Base-by-base conservation (phyloP, 2,329 filamentous ascomycete species). In the Nothophaeocryptopus gaeumannii region DNA sequence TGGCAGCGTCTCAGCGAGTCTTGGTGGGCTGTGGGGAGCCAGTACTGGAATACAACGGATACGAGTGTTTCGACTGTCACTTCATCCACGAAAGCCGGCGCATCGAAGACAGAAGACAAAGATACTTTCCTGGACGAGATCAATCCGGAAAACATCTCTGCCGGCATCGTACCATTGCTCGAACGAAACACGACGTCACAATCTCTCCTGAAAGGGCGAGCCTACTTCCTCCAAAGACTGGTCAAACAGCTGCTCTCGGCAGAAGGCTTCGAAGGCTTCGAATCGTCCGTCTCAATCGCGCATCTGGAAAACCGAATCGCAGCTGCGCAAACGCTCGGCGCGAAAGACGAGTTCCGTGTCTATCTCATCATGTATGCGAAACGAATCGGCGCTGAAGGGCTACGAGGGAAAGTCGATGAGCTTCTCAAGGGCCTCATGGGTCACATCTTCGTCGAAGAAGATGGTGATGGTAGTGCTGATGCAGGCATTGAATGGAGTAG, bases 361-460 rank as follows among this genome's bases (percentile, higher is more conserved):
- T 97, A 97, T 64, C 75, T 99, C n/a, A 86, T 90, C 64, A 97
- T 97, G 90, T 99, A 99, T 64, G 92, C 91, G 3, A 97, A 96
- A 73, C 84, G 93, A 0, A 81, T 99, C 5, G 93, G 93, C 1
- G 89, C 90, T 0, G 95, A 99, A 69, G 90, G 90, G 0, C 74
- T 92, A 44, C 83, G 86, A 59, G 79, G 82, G 49, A 99, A 99
- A 72, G 90, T 96, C 2, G 92, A 97, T 67, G 95, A 99, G 73
- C 75, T 99, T 8, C 75, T 97, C 26, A 86, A 89, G 59, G 86
- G 83, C 39, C 74, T 99, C 36, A 76, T 95, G 41, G 90, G 91
- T 7, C 86, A 88, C 5, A 67, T 85, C 7, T 79, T 78, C 52
- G 71, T 80, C 34, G 84, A 87, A 2, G 80, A 80, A 16, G 72